Conservation (phyloP, 169 alveolate genomes). For the Amoebophrya sp. region DNA sequence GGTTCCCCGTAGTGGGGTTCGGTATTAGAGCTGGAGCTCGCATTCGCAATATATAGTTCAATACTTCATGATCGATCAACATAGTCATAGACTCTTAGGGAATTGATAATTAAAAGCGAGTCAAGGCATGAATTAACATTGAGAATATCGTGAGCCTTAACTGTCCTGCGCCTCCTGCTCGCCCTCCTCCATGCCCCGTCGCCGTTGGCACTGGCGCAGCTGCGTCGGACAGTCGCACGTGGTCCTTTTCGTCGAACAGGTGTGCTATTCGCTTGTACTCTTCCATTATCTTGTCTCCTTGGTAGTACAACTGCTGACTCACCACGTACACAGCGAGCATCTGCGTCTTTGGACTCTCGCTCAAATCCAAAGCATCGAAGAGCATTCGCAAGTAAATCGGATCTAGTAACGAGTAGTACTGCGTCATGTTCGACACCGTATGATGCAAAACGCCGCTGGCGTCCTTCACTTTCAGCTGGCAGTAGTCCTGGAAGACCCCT, state of each 20-base stretch:
- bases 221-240: not conserved
- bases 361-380: not conserved
- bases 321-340: conserved; percentile 2
- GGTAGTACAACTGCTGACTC: not conserved
- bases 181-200: not conserved
- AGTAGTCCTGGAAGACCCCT: not conserved
- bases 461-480: not conserved
- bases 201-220: not conserved
- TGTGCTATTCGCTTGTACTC: not conserved
- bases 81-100: too few relatives aligned
- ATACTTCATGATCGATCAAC: too few relatives aligned
- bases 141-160: too few relatives aligned
- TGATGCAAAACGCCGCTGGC: conserved; percentile 2
- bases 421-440: not conserved
- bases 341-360: not conserved
- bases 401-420: not conserved
- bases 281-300: not conserved
- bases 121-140: too few relatives aligned
- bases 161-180: not conserved
- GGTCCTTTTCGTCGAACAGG: not conserved
- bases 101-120: too few relatives aligned
- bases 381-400: not conserved
- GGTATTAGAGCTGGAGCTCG: too few relatives aligned
- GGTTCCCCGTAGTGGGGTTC: too few relatives aligned
- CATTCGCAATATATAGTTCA: too few relatives aligned